phyloP scores from a whole-genome alignment of 768 basidiomycete genomes.

The Dentipellis sp. region DNA sequence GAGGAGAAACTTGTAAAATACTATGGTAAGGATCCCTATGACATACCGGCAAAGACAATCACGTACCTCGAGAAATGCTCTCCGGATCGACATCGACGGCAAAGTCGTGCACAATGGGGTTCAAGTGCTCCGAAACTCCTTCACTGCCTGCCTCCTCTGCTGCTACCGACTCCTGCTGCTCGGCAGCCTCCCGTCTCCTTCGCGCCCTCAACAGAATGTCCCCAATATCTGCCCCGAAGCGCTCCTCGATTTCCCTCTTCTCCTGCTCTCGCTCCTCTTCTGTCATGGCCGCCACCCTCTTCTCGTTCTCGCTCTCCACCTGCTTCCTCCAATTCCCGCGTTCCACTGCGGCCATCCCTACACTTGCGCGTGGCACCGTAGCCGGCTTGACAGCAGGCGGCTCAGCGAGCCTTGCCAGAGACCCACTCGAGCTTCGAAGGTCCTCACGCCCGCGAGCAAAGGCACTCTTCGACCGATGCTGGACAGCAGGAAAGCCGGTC shows the following conservation, averaged over 20 bases:
- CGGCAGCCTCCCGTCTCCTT: constrained; percentile 25
- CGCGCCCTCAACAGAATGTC: constrained; percentile 51
- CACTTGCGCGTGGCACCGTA: constrained; percentile 1
- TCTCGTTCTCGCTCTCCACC: constrained; percentile 59
- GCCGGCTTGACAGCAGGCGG: constrained; percentile 11
- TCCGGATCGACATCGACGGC: neutral
- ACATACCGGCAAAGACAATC: neutral
- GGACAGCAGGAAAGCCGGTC: constrained; percentile 30
- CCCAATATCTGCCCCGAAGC: constrained; percentile 58
- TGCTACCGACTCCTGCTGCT: neutral
- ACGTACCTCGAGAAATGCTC: neutral
- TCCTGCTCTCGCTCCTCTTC: constrained; percentile 62
- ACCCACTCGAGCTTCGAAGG: constrained; percentile 9
- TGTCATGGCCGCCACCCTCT: constrained; percentile 56
- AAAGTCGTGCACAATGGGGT: too few species aligned
- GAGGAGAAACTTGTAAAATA: neutral
- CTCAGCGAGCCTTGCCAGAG: constrained; percentile 15
- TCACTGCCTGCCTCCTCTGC: neutral
- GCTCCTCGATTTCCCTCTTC: constrained; percentile 53
- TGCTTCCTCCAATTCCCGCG: constrained; percentile 39
- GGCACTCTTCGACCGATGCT: constrained; percentile 32
- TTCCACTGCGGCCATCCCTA: neutral
- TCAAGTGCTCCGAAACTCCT: neutral
- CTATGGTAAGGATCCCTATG: neutral
- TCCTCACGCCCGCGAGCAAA: constrained; percentile 25